Evolutionary conservation across 106 monocot species (phyloP).

Genomic region (Allium sativum): DNA sequence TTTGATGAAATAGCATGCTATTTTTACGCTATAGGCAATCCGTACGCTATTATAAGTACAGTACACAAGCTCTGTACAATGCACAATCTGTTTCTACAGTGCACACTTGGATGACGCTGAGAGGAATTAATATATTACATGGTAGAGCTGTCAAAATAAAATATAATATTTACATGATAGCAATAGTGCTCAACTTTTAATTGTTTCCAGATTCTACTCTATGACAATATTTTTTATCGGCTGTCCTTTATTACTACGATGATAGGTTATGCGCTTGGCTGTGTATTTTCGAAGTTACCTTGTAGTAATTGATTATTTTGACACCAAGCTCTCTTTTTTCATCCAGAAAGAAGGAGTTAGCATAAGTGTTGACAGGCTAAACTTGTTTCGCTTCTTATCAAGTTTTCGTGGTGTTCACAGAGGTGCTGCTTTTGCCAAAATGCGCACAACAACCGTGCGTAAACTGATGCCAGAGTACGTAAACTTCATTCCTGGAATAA

Average conservation of each 20-base stretch:
- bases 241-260: not conserved
- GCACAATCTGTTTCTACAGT: too few relatives aligned
- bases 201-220: too few relatives aligned
- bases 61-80: too few relatives aligned
- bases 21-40: too few relatives aligned
- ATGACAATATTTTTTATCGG: too few relatives aligned
- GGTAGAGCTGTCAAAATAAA: too few relatives aligned
- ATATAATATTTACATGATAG: too few relatives aligned
- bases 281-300: not conserved
- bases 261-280: not conserved
- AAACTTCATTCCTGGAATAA: slow-evolving; percentile 2
- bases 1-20: too few relatives aligned
- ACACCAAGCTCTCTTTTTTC: not conserved
- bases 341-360: slow-evolving; percentile 73
- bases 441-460: slow-evolving; percentile 80
- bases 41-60: too few relatives aligned
- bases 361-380: slow-evolving; percentile 81
- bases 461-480: slow-evolving; percentile 98
- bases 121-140: too few relatives aligned
- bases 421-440: slow-evolving; percentile 83
- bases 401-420: slow-evolving; percentile 93
- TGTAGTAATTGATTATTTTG: not conserved
- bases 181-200: too few relatives aligned
- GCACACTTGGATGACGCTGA: too few relatives aligned
- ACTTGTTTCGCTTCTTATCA: slow-evolving; percentile 74